Evolutionary conservation across 805 yeast species (phyloP).

Genomic region (Spencermartinsiella europaea): DNA sequence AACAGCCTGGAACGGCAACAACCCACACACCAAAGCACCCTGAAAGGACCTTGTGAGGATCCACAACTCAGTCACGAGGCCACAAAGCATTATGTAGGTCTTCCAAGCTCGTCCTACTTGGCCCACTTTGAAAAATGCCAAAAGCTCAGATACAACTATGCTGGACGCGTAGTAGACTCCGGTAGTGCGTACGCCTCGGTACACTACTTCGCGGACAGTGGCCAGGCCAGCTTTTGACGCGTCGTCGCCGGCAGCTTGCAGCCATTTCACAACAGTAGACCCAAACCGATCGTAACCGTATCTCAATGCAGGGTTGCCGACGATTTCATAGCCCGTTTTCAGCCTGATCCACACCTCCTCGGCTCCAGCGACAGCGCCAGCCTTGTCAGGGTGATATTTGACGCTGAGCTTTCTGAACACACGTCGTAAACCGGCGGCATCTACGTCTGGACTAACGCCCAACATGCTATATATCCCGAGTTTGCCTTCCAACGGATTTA

Average conservation of each 20-base stretch:
- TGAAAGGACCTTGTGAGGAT: constrained; percentile 21
- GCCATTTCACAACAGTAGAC: constrained; percentile 45
- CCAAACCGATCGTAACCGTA: constrained; percentile 82
- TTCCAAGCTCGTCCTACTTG: constrained; percentile 24
- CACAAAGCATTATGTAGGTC: constrained; percentile 17
- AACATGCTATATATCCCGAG: constrained; percentile 22
- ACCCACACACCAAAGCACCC: constrained; percentile 5
- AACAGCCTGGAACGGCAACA: constrained; percentile 21
- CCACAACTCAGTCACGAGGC: constrained; percentile 19
- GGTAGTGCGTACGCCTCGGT: constrained; percentile 8
- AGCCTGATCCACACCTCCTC: constrained; percentile 41
- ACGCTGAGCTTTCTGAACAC: constrained; percentile 23
- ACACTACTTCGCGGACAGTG: constrained; percentile 7
- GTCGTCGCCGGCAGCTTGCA: neutral
- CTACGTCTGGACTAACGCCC: constrained; percentile 18
- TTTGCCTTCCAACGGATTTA: constrained; percentile 4
- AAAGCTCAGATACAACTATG: constrained; percentile 11
- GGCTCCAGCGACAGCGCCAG: constrained; percentile 14
- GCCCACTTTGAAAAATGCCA: constrained; percentile 19
- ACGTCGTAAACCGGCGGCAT: constrained; percentile 17
- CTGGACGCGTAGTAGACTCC: constrained; percentile 16
- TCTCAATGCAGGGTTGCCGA: constrained; percentile 71
- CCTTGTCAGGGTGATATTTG: constrained; percentile 34
- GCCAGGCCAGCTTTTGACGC: neutral
- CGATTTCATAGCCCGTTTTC: constrained; percentile 69